These are phyloP conservation scores for Pyrenophora tritici-repentis DNA, from an alignment of 2,329 filamentous ascomycete species.

Conservation along the genomic window DNA sequence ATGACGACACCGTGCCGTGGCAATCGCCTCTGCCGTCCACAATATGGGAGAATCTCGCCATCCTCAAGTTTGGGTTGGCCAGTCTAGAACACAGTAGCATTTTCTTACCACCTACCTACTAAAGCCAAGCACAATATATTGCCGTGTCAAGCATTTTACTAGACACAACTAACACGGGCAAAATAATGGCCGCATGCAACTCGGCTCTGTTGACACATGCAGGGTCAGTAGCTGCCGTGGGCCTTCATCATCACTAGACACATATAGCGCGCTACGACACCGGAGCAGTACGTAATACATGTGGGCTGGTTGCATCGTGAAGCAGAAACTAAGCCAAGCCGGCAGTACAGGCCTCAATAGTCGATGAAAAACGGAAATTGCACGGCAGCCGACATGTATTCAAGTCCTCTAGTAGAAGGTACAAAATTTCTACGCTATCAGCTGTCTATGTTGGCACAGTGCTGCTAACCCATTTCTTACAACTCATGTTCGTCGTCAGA, in stretches of 20 bases:
- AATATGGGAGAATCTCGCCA: conserved; percentile 11
- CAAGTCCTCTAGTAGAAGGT: conserved; percentile 1
- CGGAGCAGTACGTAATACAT: conserved; percentile 29
- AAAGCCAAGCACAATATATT: conserved; percentile 17
- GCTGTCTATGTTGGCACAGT: not conserved
- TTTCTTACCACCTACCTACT: conserved; percentile 12
- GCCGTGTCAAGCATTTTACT: conserved; percentile 9
- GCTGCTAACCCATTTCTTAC: conserved; percentile 7
- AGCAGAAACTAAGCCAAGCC: conserved; percentile 18
- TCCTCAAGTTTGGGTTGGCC: conserved; percentile 11
- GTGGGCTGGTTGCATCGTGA: conserved; percentile 19
- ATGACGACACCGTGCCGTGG: not conserved
- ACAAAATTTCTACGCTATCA: conserved; percentile 6
- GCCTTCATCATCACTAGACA: conserved; percentile 10
- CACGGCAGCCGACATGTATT: conserved; percentile 15
- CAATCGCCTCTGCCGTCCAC: not conserved
- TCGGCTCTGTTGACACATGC: conserved; percentile 1
- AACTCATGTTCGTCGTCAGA: conserved; percentile 29
- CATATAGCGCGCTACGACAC: conserved; percentile 20
- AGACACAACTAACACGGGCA: not conserved
- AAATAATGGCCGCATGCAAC: conserved; percentile 11
- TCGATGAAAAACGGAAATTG: conserved; percentile 18
- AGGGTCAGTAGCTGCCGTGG: conserved; percentile 23
- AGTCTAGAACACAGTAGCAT: conserved; percentile 19
- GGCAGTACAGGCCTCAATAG: conserved; percentile 18